These are phyloP conservation scores for Golubevia sp. DNA, from an alignment of 1,284 basidiomycete genomes.

Conservation along the genomic window DNA sequence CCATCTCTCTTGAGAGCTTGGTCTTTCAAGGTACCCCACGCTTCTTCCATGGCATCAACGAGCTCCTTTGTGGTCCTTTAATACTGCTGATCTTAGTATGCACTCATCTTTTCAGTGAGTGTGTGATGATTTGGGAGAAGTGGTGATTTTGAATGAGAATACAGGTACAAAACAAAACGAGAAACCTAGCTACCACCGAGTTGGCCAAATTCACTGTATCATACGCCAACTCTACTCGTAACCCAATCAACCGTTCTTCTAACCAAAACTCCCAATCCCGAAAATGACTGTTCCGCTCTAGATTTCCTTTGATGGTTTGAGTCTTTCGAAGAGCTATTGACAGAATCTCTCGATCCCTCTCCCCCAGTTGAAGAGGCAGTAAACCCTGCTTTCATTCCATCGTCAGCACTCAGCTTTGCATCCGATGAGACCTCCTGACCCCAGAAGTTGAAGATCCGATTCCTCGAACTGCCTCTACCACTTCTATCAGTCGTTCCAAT, in stretches of 20 bases:
- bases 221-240: slow-evolving; percentile 81
- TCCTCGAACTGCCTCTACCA: slow-evolving; percentile 4
- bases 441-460: slow-evolving; percentile 12
- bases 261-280: slow-evolving; percentile 59
- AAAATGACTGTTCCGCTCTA: slow-evolving; percentile 75
- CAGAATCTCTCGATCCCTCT: too few species aligned
- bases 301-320: slow-evolving; percentile 42
- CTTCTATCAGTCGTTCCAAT: slow-evolving; percentile 1
- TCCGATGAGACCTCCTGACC: slow-evolving; percentile 15
- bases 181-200: slow-evolving; percentile 69
- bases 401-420: slow-evolving; percentile 50
- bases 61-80: slow-evolving; percentile 70
- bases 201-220: too few species aligned
- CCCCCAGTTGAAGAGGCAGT: too few species aligned
- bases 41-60: too few species aligned
- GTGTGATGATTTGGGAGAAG: slow-evolving; percentile 55
- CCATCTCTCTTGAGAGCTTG: too few species aligned
- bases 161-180: slow-evolving; percentile 1
- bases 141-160: not conserved
- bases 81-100: slow-evolving; percentile 21
- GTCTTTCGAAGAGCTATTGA: too few species aligned
- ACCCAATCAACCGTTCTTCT: slow-evolving; percentile 75
- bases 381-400: not conserved
- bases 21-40: too few species aligned
- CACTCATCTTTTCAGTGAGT: slow-evolving; percentile 37